Conservation (phyloP, 2,329 filamentous ascomycete genomes). For the Fusarium irregulare region DNA sequence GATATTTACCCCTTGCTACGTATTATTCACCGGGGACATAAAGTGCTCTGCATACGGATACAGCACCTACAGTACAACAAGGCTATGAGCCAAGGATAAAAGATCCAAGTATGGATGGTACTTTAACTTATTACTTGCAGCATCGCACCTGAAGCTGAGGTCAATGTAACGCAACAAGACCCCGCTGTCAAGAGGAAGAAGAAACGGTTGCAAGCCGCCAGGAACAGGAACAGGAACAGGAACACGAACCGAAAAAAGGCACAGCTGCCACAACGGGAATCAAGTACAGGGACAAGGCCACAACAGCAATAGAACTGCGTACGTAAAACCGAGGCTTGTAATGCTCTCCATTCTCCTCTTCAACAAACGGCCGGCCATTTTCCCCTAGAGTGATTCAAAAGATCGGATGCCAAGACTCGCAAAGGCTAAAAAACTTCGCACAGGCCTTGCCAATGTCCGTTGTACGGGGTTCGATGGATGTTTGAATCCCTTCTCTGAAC, state of each 20-base stretch:
- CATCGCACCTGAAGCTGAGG: constrained; percentile 47
- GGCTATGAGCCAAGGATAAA: background rate
- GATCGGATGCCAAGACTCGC: constrained; percentile 47
- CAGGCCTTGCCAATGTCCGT: constrained; percentile 33
- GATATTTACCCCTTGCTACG: constrained; percentile 24
- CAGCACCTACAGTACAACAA: background rate
- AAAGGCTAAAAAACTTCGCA: constrained; percentile 27
- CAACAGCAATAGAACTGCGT: background rate
- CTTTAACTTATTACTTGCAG: constrained; percentile 5
- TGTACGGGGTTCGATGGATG: constrained; percentile 16
- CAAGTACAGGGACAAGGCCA: constrained; percentile 1
- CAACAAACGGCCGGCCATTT: constrained; percentile 19
- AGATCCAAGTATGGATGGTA: background rate
- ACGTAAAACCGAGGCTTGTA: background rate
- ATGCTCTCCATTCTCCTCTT: background rate
- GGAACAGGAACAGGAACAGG: background rate
- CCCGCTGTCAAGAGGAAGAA: constrained; percentile 27
- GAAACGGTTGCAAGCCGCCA: constrained; percentile 23
- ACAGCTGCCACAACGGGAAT: background rate
- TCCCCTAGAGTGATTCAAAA: constrained; percentile 2
- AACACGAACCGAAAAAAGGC: constrained; percentile 1
- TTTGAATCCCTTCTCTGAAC: constrained; percentile 39
- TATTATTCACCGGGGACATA: background rate
- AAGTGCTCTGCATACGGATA: background rate
- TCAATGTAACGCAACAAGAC: constrained; percentile 44